Conservation (phyloP, 768 basidiomycete genomes). For the Auricularia sp. region DNA sequence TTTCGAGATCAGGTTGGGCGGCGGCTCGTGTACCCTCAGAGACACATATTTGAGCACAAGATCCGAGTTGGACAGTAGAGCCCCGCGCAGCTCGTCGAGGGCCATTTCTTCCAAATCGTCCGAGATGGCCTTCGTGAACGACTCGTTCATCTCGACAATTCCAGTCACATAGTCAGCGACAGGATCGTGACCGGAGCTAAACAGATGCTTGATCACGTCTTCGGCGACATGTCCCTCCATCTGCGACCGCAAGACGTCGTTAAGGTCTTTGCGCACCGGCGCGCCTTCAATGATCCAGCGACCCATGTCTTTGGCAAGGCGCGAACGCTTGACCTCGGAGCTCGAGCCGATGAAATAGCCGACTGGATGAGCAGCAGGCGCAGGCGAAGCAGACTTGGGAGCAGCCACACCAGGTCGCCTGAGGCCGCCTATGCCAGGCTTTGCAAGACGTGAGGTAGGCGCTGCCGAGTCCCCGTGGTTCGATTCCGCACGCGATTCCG, state of each 20-base stretch:
- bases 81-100: slow-evolving; percentile 41
- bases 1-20: slow-evolving; percentile 78
- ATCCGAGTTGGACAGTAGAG: slow-evolving; percentile 81
- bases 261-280: slow-evolving; percentile 74
- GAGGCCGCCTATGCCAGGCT: slow-evolving; percentile 29
- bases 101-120: slow-evolving; percentile 41
- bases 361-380: slow-evolving; percentile 22
- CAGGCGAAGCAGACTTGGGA: slow-evolving; percentile 18
- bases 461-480: slow-evolving; percentile 19
- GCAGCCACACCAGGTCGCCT: slow-evolving; percentile 29
- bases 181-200: slow-evolving; percentile 92
- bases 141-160: slow-evolving; percentile 60
- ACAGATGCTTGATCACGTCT: slow-evolving; percentile 65
- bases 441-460: slow-evolving; percentile 24
- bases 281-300: slow-evolving; percentile 84
- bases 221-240: slow-evolving; percentile 81
- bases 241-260: slow-evolving; percentile 77
- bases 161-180: slow-evolving; percentile 87
- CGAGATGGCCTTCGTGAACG: slow-evolving; percentile 49
- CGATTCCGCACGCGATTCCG: slow-evolving; percentile 32
- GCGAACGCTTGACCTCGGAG: slow-evolving; percentile 50
- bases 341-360: slow-evolving; percentile 42
- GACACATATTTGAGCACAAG: slow-evolving; percentile 89
- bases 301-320: slow-evolving; percentile 64
- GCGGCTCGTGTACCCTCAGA: slow-evolving; percentile 80